Evolutionary conservation across 2,329 filamentous ascomycete genomes (phyloP).

Genomic region (Fusarium protoensiforme): DNA sequence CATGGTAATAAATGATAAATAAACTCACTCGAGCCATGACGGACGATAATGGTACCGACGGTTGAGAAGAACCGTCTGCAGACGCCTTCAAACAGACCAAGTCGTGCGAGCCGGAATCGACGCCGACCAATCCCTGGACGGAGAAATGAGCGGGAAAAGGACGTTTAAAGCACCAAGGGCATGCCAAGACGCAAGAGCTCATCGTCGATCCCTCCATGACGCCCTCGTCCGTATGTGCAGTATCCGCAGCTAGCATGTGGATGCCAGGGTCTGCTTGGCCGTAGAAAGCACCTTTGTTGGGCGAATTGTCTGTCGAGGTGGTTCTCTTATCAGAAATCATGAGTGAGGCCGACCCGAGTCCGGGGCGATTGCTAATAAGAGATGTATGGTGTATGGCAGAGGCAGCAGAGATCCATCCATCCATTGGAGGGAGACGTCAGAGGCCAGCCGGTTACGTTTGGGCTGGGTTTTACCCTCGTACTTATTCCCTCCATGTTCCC

Average conservation of each 20-base stretch:
- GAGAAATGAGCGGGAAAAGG: slow-evolving; percentile 14
- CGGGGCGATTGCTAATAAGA: neutral
- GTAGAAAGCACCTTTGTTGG: slow-evolving; percentile 31
- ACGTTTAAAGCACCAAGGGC: slow-evolving; percentile 3
- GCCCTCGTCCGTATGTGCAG: slow-evolving; percentile 1
- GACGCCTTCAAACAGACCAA: neutral
- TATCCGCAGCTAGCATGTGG: slow-evolving; percentile 24
- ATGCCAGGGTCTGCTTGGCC: slow-evolving; percentile 21
- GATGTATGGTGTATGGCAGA: neutral
- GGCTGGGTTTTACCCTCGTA: neutral
- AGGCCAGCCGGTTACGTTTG: neutral
- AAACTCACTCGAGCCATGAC: slow-evolving; percentile 1
- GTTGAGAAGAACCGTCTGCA: neutral
- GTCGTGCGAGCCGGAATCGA: neutral
- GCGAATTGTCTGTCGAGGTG: slow-evolving; percentile 18
- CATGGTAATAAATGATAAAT: neutral
- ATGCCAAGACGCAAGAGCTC: slow-evolving; percentile 31
- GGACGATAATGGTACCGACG: neutral
- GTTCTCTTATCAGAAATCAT: slow-evolving; percentile 32
- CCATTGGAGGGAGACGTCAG: neutral
- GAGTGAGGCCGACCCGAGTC: neutral
- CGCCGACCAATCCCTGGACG: slow-evolving; percentile 20
- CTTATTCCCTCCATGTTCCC: neutral
- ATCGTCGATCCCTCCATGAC: slow-evolving; percentile 37
- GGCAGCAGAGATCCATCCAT: neutral